Evolutionary conservation across 2,329 filamentous ascomycete species (phyloP).

Genomic region (Ustulina deusta): DNA sequence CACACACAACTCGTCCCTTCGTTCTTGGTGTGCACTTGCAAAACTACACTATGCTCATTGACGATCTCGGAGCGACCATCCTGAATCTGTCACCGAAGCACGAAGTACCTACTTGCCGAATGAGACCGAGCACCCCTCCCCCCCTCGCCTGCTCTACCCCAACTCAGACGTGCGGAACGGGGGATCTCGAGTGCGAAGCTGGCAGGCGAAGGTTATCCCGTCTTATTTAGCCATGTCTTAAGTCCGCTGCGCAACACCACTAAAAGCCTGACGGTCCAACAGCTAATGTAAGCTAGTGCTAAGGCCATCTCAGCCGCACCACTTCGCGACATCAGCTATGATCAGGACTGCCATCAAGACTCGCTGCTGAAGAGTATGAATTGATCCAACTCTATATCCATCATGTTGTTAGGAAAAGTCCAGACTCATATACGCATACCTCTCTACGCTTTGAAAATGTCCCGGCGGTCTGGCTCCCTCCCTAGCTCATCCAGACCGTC

Average conservation of each 20-base stretch:
- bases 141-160: neutral
- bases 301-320: slow-evolving; percentile 32
- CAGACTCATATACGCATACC: neutral
- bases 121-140: neutral
- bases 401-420: neutral
- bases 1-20: neutral
- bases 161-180: neutral
- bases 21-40: neutral
- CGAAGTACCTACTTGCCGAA: neutral
- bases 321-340: neutral
- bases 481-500: slow-evolving; percentile 30
- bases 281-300: slow-evolving; percentile 21
- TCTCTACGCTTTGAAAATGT: neutral
- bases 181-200: neutral
- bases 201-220: slow-evolving; percentile 28
- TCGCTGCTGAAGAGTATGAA: neutral
- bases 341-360: neutral
- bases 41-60: no score
- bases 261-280: neutral
- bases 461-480: neutral
- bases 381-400: neutral
- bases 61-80: neutral
- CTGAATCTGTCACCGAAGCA: slow-evolving; percentile 31
- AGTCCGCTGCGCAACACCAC: slow-evolving; percentile 5
- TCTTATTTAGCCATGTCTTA: slow-evolving; percentile 36